Conservation (phyloP, 345 rosid species). For the Dipteronia dyeriana region DNA sequence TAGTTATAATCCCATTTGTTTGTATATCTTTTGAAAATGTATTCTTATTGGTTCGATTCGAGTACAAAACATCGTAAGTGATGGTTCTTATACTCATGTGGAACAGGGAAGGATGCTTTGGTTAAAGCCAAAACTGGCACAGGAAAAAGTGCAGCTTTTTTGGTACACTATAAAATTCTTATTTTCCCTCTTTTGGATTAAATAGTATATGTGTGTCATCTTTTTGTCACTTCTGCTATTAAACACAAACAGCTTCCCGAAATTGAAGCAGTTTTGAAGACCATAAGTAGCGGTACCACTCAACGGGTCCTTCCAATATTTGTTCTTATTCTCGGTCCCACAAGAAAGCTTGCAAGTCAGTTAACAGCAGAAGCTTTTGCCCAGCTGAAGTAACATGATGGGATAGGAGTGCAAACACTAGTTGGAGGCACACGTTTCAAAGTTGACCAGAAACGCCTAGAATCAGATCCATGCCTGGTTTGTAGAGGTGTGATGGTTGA, state of each 20-base stretch:
- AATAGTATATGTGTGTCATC: constrained; percentile 19
- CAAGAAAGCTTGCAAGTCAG: constrained; percentile 95
- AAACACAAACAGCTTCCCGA: constrained; percentile 94
- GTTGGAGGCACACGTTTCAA: constrained; percentile 95
- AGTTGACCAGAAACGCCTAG: constrained; percentile 80
- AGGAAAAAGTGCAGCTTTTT: constrained; percentile 82
- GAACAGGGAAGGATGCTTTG: constrained; percentile 85
- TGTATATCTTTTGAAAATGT: not conserved
- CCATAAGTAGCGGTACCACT: constrained; percentile 36
- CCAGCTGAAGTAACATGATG: constrained; percentile 74
- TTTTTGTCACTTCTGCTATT: constrained; percentile 39
- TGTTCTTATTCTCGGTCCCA: constrained; percentile 85
- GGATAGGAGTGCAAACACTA: constrained; percentile 79
- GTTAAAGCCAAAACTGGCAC: constrained; percentile 96
- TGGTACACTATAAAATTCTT: constrained; percentile 55
- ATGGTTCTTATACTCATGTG: constrained; percentile 25
- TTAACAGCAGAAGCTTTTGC: constrained; percentile 93
- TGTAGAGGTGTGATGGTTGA: constrained; percentile 21
- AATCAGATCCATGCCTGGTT: constrained; percentile 92
- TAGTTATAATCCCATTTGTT: not conserved
- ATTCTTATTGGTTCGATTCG: constrained; percentile 12
- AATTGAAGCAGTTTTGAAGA: constrained; percentile 94
- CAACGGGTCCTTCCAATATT: constrained; percentile 53
- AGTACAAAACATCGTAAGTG: not conserved
- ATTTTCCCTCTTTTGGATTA: constrained; percentile 9